Evolutionary conservation across 768 basidiomycete genomes (phyloP), one percentile per base, ranked within the genome.

Genomic region (Serpula lacrymans): DNA sequence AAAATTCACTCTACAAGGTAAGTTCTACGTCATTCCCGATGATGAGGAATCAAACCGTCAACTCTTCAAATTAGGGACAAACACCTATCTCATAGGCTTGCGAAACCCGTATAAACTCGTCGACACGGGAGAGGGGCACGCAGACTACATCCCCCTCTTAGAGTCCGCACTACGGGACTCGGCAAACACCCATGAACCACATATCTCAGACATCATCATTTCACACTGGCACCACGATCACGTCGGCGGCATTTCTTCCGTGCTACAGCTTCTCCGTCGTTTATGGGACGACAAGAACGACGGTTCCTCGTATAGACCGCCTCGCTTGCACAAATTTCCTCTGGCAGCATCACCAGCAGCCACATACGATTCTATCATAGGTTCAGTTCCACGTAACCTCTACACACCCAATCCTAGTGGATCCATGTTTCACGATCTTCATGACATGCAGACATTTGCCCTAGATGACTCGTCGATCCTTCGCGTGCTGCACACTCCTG

Each of bases 141-240:
- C 74, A 0, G 71, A 71, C 32, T 95, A 93, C 58, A 72, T 80
- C 13, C 74, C 84, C 8, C 42, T 79, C 34, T 80, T 95, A 28
- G 69, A 78, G 45, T 67, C 72, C 11, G 80, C 82, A 17, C 67
- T 91, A n/a, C 57, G 62, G 31, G 67, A 70, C 5, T 54, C 55
- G 18, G 44, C 54, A 27, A 59, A 75, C 37, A 56, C 67, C 5
- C 41, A 51, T 17, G 64, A 70, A 32, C 78, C 79, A 6, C 74
- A 82, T 35, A 64, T 97, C 35, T 89, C 88, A 9, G 92, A 97
- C 56, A 88, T 98, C 62, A 70, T 98, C 53, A 70, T 98, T 41
- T 90, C 92, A 0, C 95, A 98, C 60, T 83, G 83, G 74, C 95
- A 98, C 57, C 66, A 68, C 22, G 95, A 98, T 63, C 95, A 98